Conservation (phyloP, 805 yeast genomes). For the Candida patagonica region DNA sequence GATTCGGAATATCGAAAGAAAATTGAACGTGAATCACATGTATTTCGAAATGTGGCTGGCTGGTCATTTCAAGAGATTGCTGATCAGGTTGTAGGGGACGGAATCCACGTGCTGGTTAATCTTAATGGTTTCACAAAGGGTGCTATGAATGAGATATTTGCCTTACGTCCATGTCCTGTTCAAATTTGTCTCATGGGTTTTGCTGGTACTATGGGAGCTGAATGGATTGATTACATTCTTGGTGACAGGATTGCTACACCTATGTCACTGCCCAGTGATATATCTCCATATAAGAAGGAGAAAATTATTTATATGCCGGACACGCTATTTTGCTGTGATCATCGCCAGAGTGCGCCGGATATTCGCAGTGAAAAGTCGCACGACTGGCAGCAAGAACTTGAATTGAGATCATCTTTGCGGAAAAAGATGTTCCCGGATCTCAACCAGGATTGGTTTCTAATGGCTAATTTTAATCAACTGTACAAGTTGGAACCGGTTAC, state of each 20-base stretch:
- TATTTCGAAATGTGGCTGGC: conserved; percentile 21
- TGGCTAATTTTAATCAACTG: conserved; percentile 28
- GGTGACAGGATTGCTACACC: conserved; percentile 21
- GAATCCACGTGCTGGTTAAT: conserved; percentile 26
- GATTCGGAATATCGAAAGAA: conserved; percentile 21
- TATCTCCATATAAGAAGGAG: conserved; percentile 17
- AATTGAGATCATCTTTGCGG: conserved; percentile 17
- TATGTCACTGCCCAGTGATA: neutral
- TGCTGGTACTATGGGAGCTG: conserved; percentile 27
- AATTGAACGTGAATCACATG: conserved; percentile 20
- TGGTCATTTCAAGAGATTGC: conserved; percentile 21
- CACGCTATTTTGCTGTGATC: conserved; percentile 28
- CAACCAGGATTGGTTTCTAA: conserved; percentile 18
- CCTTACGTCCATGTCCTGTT: conserved; percentile 26
- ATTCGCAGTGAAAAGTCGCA: conserved; percentile 5
- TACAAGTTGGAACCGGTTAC: conserved; percentile 27
- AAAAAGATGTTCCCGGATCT: conserved; percentile 21
- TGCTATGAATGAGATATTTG: conserved; percentile 27
- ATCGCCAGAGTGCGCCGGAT: conserved; percentile 26
- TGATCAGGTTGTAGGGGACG: conserved; percentile 22
- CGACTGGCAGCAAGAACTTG: conserved; percentile 19
- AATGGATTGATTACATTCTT: conserved; percentile 25
- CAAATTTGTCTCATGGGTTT: conserved; percentile 27
- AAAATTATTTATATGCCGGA: conserved; percentile 23
- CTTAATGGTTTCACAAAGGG: conserved; percentile 29